These are phyloP conservation scores for Plasmopara muralis DNA, from an alignment of 352 stramenopile species.

Conservation along the genomic window DNA sequence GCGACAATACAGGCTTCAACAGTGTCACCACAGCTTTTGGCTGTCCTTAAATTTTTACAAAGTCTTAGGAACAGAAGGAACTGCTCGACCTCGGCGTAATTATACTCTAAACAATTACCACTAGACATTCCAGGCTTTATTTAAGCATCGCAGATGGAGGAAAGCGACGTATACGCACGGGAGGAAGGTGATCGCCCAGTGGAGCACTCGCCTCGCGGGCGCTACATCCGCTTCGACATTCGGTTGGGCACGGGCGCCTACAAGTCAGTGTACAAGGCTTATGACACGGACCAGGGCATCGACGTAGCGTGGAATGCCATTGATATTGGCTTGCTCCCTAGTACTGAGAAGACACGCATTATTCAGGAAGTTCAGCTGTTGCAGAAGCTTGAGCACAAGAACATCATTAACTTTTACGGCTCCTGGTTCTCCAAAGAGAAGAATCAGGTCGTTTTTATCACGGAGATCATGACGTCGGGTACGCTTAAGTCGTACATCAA, in stretches of 20 bases:
- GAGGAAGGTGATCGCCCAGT: conserved; percentile 69
- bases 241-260: conserved; percentile 79
- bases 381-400: conserved; percentile 96
- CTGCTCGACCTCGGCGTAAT: neutral
- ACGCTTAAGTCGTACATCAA: conserved; percentile 96
- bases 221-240: conserved; percentile 84
- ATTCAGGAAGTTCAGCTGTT: conserved; percentile 97
- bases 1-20: neutral
- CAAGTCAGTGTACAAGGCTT: conserved; percentile 91
- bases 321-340: conserved; percentile 93
- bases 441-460: conserved; percentile 99
- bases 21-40: neutral
- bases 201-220: conserved; percentile 71
- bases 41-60: conserved; percentile 1
- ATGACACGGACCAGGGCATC: conserved; percentile 98
- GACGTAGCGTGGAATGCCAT: conserved; percentile 99
- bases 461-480: conserved; percentile 96
- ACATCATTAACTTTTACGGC: conserved; percentile 99
- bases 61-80: conserved; percentile 12
- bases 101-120: conserved; percentile 1
- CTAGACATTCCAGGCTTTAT: conserved; percentile 5
- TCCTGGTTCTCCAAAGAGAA: conserved; percentile 98
- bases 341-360: conserved; percentile 92
- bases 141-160: conserved; percentile 34
- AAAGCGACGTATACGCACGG: conserved; percentile 61